Evolutionary conservation across 148 eudicot genomes (phyloP).

Genomic region (Cornus kousa): DNA sequence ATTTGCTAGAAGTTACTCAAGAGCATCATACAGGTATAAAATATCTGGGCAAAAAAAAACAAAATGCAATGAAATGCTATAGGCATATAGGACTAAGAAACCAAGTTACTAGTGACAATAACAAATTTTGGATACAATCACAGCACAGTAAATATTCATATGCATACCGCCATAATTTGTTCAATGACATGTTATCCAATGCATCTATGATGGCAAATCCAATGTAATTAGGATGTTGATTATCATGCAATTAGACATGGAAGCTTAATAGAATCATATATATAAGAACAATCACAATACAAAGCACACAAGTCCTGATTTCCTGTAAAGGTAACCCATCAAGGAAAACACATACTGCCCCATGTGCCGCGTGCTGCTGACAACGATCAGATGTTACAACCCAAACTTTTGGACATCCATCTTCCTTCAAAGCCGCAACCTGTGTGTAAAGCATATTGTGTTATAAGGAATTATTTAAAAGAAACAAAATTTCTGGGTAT

Average conservation of each 20-base stretch:
- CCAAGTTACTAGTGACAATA: background rate
- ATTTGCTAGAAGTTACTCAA: background rate
- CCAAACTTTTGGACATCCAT: slow-evolving; percentile 97
- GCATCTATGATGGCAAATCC: background rate
- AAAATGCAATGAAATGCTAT: background rate
- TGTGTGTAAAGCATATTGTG: slow-evolving; percentile 14
- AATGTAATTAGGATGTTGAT: too few species aligned
- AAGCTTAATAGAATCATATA: background rate
- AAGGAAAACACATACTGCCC: slow-evolving; percentile 61
- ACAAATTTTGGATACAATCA: background rate
- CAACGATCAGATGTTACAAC: slow-evolving; percentile 91
- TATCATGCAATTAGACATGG: too few species aligned
- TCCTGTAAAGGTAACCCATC: background rate
- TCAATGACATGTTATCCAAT: background rate
- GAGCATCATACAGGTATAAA: background rate
- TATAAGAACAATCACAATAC: background rate
- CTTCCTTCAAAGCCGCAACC: slow-evolving; percentile 89
- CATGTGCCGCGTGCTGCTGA: slow-evolving; percentile 87
- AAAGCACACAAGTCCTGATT: background rate
- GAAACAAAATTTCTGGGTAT: slow-evolving; percentile 1
- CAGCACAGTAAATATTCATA: too few species aligned
- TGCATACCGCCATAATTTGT: background rate
- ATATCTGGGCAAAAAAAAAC: too few species aligned
- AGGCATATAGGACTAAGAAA: background rate
- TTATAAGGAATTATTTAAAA: background rate